Conservation (phyloP, 768 basidiomycete species). For the Agaricus blazei region DNA sequence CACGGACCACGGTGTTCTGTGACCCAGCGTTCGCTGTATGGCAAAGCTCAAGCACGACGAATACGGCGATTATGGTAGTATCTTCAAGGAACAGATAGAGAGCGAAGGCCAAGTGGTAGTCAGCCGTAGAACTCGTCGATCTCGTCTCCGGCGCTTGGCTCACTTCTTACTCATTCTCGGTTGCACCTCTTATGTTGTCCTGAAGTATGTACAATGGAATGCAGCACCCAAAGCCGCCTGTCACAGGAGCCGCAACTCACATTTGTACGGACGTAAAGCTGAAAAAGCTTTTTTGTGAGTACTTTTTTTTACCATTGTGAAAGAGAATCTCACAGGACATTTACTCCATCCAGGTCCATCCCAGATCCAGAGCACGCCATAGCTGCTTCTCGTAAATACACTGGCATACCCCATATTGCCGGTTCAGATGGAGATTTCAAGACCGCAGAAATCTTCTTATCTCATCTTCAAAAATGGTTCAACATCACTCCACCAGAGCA, state of each 20-base stretch:
- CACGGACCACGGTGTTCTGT: neutral
- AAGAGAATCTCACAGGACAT: too few species aligned
- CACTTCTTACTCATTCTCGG: neutral
- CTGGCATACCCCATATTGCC: constrained; percentile 68
- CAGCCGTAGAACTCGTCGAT: neutral
- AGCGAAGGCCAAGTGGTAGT: constrained; percentile 1
- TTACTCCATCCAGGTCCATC: neutral
- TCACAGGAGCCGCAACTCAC: neutral
- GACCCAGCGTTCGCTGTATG: neutral
- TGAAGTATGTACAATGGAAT: neutral
- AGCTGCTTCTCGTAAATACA: constrained; percentile 50
- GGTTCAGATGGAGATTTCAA: constrained; percentile 56
- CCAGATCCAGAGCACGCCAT: constrained; percentile 37
- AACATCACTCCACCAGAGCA: constrained; percentile 37
- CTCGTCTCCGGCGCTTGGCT: neutral
- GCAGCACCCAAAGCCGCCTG: neutral
- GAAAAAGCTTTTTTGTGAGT: constrained; percentile 2
- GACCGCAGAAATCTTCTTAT: constrained; percentile 63
- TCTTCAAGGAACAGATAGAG: neutral
- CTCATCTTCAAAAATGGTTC: constrained; percentile 64
- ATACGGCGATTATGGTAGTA: neutral
- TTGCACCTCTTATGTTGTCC: neutral
- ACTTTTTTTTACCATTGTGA: neutral
- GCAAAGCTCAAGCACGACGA: neutral
- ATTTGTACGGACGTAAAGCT: neutral